Evolutionary conservation across 257 asterid genomes (phyloP).

Genomic region (Lycium barbarum): DNA sequence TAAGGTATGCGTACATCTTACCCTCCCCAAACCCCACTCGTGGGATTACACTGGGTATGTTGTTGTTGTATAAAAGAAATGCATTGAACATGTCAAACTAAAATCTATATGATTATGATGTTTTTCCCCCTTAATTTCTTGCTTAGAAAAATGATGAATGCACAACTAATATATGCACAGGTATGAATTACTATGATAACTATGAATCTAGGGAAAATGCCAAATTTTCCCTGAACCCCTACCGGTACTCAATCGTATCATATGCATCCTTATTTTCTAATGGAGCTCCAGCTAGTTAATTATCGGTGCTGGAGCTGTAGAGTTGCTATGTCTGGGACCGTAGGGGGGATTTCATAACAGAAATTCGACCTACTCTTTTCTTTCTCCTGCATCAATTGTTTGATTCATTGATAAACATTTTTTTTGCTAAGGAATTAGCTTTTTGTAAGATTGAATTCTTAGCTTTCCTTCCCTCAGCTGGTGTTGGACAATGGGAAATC

Average conservation of each 20-base stretch:
- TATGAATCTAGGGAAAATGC: not conserved
- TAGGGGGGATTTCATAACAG: not conserved
- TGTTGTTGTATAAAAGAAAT: not conserved
- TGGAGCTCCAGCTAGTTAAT: not conserved
- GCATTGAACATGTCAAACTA: not conserved
- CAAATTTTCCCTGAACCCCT: not conserved
- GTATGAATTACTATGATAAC: not conserved
- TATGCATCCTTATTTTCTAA: not conserved
- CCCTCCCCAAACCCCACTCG: no score
- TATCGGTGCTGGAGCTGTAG: not conserved
- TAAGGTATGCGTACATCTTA: no score
- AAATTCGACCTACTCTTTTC: not conserved
- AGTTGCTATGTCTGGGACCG: not conserved
- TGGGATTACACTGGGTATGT: no score
- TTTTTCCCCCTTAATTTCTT: not conserved
- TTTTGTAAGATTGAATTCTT: not conserved
- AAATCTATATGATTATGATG: not conserved
- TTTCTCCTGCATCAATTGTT: not conserved
- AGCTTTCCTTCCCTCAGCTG: slow-evolving; percentile 51
- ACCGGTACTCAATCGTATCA: not conserved
- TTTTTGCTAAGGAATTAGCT: not conserved
- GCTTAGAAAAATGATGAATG: not conserved
- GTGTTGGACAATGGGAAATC: slow-evolving; percentile 80
- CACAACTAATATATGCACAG: not conserved
- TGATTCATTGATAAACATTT: not conserved